Base-by-base conservation (phyloP, 2,329 filamentous ascomycete species). In the Diaporthe batatas region DNA sequence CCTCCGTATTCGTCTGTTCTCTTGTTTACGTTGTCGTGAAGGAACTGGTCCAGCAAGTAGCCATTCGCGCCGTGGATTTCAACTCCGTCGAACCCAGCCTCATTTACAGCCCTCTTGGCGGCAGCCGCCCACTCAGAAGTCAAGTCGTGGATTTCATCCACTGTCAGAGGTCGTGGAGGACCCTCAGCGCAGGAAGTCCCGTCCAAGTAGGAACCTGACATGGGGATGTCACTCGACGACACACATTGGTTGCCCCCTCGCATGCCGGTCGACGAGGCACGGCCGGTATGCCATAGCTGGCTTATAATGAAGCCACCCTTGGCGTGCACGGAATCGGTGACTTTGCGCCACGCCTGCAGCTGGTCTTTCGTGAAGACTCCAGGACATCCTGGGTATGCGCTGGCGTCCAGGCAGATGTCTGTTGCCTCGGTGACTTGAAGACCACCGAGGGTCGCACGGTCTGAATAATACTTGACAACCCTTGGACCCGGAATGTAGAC, bases 1-100 rank as follows among this genome's bases (percentile, higher is more conserved):
- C 88, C 88, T 3, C 88, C 88, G 34, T 89, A 90, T 34, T 82
- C 75, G 75, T 90, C 88, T 0, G 83, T 83, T 8, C 88, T 83
- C 53, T 82, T 79, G 76, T 90, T 90, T 54, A 83, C 84, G 7
- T 83, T 82, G 21, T 85, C 83, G 12, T 85, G 88, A 0, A 89
- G 81, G 77, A 92, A 92, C 62, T 91, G 88, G 68, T 90, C 89
- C 8, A 91, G 79, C 0, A 92, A 82, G 74, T 92, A 92, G 0
- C 90, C 90, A 71, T 91, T 90, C 0, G 87, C 88, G 0, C 79
- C 86, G 62, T 89, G 85, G 3, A 85, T 79, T 75, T 95, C 93
- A 58, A 95, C 88, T 0, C 90, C 91, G 76, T 96, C 93, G 42
- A 92, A 92, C 0, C 93, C 93, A 0, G 89, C 90, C 67, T 86